Percentiles rank a stretch among this genome's conserved stretches.
Conservation (phyloP, 73 alveolate genomes). For the Durusdinium trenchii region DNA sequence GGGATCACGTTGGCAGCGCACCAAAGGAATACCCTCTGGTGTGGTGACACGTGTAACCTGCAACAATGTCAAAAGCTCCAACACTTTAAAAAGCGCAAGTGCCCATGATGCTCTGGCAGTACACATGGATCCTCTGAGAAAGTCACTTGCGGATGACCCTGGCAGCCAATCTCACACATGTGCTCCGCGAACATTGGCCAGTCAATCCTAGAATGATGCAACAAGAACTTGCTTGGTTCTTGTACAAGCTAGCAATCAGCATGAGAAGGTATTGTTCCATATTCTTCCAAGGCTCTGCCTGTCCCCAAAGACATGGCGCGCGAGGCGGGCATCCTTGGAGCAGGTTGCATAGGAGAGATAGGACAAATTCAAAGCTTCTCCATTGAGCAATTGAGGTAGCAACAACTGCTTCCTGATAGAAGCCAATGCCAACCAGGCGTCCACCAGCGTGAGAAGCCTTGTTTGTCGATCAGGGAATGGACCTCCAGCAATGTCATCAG, state of each 20-base stretch:
- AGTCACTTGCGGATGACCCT: constrained; percentile 19
- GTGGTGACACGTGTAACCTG: constrained; percentile 37
- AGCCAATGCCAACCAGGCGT: background rate
- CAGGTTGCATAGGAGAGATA: background rate
- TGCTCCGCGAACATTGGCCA: constrained; percentile 61
- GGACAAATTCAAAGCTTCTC: background rate
- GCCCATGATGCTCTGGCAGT: background rate
- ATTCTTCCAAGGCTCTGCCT: constrained; percentile 29
- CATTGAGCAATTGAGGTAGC: background rate
- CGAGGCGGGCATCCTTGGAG: constrained; percentile 18
- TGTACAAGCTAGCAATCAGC: background rate
- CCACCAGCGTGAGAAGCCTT: constrained; percentile 55
- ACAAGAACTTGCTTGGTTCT: background rate
- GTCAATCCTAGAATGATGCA: constrained; percentile 30
- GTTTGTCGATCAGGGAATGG: constrained; percentile 66
- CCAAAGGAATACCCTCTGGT: constrained; percentile 11
- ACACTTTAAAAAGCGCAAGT: background rate
- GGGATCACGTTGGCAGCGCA: constrained; percentile 37
- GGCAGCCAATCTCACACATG: constrained; percentile 88
- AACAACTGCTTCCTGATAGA: background rate
- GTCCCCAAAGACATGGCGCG: constrained; percentile 63
- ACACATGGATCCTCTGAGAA: background rate
- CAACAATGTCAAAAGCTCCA: background rate
- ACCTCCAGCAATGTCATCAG: constrained; percentile 81
- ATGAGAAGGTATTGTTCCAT: background rate